Conservation (phyloP, 345 rosid genomes). For the Rhodamnia argentea region DNA sequence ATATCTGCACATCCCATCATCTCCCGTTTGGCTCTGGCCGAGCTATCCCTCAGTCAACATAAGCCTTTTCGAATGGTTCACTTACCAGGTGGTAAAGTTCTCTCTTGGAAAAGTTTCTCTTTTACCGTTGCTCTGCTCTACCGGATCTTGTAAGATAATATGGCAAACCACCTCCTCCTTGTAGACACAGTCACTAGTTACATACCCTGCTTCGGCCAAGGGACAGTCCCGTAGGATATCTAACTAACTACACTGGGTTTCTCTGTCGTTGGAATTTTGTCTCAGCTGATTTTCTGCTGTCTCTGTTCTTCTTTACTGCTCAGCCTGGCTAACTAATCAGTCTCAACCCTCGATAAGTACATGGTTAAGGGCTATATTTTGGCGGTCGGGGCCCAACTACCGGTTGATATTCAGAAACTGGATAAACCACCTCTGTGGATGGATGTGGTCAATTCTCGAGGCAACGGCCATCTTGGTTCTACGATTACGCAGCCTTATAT, state of each 20-base stretch:
- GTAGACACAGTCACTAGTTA: neutral
- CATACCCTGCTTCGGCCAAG: neutral
- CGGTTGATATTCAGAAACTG: neutral
- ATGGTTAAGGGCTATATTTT: neutral
- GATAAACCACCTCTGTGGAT: neutral
- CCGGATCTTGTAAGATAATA: neutral
- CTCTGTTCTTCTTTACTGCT: neutral
- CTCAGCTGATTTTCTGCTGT: neutral
- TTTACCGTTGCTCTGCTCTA: neutral
- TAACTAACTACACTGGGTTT: neutral
- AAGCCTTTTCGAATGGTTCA: neutral
- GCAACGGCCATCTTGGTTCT: neutral
- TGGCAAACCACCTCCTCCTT: neutral
- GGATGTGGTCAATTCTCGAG: neutral
- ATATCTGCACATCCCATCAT: neutral
- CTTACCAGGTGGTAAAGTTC: neutral
- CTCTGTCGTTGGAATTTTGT: neutral
- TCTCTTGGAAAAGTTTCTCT: neutral
- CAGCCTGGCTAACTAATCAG: neutral
- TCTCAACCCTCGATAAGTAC: neutral
- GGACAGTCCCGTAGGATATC: neutral
- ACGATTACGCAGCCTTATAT: neutral
- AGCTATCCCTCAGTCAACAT: neutral
- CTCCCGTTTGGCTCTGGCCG: neutral
- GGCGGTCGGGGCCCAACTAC: neutral